Percentiles rank a stretch among this genome's conserved stretches.
Evolutionary conservation across 169 alveolate genomes (phyloP).

Genomic region (Cryptosporidium muris): DNA sequence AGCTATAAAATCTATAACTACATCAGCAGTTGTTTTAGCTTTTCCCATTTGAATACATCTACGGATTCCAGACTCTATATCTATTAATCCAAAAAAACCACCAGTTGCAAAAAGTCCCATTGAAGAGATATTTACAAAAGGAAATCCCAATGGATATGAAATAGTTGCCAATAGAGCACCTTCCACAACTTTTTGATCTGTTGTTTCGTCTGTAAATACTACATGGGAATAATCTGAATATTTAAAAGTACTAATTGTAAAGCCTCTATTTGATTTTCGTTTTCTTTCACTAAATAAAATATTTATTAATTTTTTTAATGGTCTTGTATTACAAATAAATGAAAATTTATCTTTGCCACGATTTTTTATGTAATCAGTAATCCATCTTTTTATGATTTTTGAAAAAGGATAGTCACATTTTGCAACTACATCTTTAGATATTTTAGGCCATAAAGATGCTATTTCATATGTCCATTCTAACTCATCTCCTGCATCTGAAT

Average conservation of each 20-base stretch:
- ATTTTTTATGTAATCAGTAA: not conserved
- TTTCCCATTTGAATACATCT: slow-evolving; percentile 60
- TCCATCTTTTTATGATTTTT: not conserved
- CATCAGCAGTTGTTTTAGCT: slow-evolving; percentile 45
- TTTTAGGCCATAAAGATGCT: slow-evolving; percentile 40
- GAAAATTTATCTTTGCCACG: not conserved
- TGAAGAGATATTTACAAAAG: slow-evolving; percentile 26
- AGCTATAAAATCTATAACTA: slow-evolving; percentile 35
- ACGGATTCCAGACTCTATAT: slow-evolving; percentile 3
- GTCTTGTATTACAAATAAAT: slow-evolving; percentile 1
- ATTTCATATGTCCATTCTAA: slow-evolving; percentile 27
- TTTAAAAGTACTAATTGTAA: slow-evolving; percentile 25
- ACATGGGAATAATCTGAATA: not conserved
- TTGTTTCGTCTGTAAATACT: slow-evolving; percentile 34
- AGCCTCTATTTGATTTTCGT: slow-evolving; percentile 23
- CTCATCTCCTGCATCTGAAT: slow-evolving; percentile 1
- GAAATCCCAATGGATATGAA: slow-evolving; percentile 30
- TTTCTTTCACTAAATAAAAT: slow-evolving; percentile 13
- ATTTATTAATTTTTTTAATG: no score
- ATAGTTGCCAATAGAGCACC: slow-evolving; percentile 11
- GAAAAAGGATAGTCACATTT: slow-evolving; percentile 7
- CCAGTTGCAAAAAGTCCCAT: slow-evolving; percentile 58
- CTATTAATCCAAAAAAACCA: slow-evolving; percentile 8
- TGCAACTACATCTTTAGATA: slow-evolving; percentile 22
- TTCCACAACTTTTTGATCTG: not conserved